Base-by-base conservation (phyloP, 2,329 filamentous ascomycete species). In the Fusarium udum region DNA sequence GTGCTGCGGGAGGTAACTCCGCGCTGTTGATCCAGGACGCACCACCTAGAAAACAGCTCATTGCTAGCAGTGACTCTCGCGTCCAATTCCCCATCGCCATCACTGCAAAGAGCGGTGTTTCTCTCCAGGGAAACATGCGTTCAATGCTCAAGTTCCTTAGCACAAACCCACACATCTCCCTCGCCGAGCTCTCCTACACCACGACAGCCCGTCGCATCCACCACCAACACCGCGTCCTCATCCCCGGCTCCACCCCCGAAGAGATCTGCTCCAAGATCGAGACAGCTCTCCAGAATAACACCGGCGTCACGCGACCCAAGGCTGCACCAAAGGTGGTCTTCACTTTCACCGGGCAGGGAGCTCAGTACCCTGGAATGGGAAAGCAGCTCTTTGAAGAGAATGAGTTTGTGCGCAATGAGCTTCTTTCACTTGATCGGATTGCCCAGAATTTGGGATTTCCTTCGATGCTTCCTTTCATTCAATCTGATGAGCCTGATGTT, bases 1-100 rank as follows among this genome's bases (percentile, higher is more conserved):
- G 88, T 70, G 92, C 92, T 12, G 91, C 91, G 46, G 92, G 92
- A 73, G 92, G 92, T 16, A 94, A 94, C 80, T 92, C 91, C 3
- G 89, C 90, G 22, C 77, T 93, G 40, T 78, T 93, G 22, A 74
- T 93, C 3, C 89, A 93, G 75, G 84, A 88, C 10, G 85, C 85
- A 3, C 86, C 88, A 1, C 46, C 42, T 1, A 61, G 52, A 24
- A 31, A 45, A 1, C 26, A 56, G 1, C 81, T 87, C 22, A 7
- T 51, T 13, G 40, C 37, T 83, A 86, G 36, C 83, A 87, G 78
- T 84, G 88, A 79, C 81, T 74, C 55, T 7, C 24, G 70, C 1
- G 22, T 58, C 1, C 70, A 72, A 1, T 73, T 56, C 15, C 70
- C 70, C 1, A 46, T 72, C 7, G 66, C 70, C 8, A 59, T 71